Conservation (phyloP, 345 rosid genomes). For the sweet orange (Citrus sinensis) region DVS_A1.0 CM039163.1:16257501-16258000, state of each 20-base stretch:
- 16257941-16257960: background rate
- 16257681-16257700: background rate
- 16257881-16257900: slow-evolving; percentile 62
- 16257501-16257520: background rate
- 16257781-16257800: slow-evolving; percentile 12
- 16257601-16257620: slow-evolving; percentile 8
- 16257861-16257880: slow-evolving; percentile 67
- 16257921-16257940: slow-evolving; percentile 48
- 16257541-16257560: background rate
- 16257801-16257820: slow-evolving; percentile 16
- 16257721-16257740: background rate
- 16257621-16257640: slow-evolving; percentile 12
- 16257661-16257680: background rate
- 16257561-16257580: background rate
- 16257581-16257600: background rate
- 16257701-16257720: background rate
- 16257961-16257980: background rate
- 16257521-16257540: slow-evolving; percentile 8
- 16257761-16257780: slow-evolving; percentile 25
- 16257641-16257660: background rate
- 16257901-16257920: slow-evolving; percentile 83
- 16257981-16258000: background rate
- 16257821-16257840: slow-evolving; percentile 41
- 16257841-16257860: slow-evolving; percentile 57
- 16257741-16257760: slow-evolving; percentile 27